Base-by-base conservation (phyloP, 257 asterid genomes). In the Capsicum baccatum region DNA sequence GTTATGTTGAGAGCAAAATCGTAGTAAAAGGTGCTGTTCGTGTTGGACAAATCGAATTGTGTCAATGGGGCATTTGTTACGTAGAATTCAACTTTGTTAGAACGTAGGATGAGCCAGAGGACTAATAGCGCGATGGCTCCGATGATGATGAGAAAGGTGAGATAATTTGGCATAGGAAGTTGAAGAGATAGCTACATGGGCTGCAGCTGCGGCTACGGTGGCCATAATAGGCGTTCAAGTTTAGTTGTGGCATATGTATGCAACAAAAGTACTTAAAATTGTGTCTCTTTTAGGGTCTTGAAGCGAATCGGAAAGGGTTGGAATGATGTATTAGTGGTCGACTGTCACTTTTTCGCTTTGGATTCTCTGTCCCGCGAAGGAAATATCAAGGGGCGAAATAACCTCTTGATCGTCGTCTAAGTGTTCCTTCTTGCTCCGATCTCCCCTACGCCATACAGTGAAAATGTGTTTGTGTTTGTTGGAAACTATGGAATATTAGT, bases 151-250 rank as follows among this genome's bases (percentile, higher is more conserved):
- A 90, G 83, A 47, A 95, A 14, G 15, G 94, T 90, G 87, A 86
- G 81, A 94, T 5, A 85, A 95, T 92, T 87, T 95, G 87, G 84
- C 90, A 89, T 85, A 94, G 35, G 79, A 97, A 93, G 87, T 89
- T 89, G 70, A 83, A 68, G 83, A 95, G 56, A 88, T 97, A 95
- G 81, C 97, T 88, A 79, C 94, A 92, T 0, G 98, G 98, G 82
- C 94, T 95, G 91, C 95, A 92, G 8, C 55, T 15, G 78, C 97
- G 87, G 15, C 89, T 83, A 81, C 89, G 79, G 76, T 89, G 98
- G 82, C 98, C 97, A 87, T 94, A 95, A 86, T 91, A 93, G 74
- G 97, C 97, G 88, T 95, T 95, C 85, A 95, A 88, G 59, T 84
- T 83, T 5, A 80, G 54, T 47, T 73, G 83, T 42, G 37, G 10